A percentile compares a stretch with the other conserved stretches of the same genome.
phyloP scores from a whole-genome alignment of 2,329 filamentous ascomycete species.

The Aspergillus bombycis region DNA sequence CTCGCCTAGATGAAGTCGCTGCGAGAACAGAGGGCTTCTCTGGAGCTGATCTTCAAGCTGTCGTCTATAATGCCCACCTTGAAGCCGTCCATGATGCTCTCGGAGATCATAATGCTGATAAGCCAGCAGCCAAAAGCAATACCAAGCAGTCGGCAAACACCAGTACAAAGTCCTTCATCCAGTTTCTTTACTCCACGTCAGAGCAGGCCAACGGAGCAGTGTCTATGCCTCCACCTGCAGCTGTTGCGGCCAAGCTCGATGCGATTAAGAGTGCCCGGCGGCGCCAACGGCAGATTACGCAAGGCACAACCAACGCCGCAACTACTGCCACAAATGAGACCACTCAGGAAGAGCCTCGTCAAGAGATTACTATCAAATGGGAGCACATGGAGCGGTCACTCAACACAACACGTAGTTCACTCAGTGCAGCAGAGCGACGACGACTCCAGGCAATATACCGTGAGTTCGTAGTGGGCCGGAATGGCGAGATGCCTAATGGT shows the following conservation, averaged over 20 bases:
- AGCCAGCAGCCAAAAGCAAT: slow-evolving; percentile 35
- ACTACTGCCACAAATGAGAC: slow-evolving; percentile 29
- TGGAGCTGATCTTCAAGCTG: slow-evolving; percentile 89
- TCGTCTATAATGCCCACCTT: slow-evolving; percentile 94
- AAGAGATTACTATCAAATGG: slow-evolving; percentile 83
- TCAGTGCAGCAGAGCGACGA: slow-evolving; percentile 74
- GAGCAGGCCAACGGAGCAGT: slow-evolving; percentile 58
- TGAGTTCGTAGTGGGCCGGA: slow-evolving; percentile 90
- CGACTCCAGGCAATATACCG: slow-evolving; percentile 80
- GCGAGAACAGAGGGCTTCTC: slow-evolving; percentile 84
- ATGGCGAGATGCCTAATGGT: slow-evolving; percentile 92
- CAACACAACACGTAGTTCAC: slow-evolving; percentile 76
- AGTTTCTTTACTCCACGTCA: slow-evolving; percentile 75
- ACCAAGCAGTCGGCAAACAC: slow-evolving; percentile 35
- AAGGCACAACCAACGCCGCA: slow-evolving; percentile 27
- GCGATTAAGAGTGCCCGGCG: slow-evolving; percentile 73
- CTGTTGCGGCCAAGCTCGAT: slow-evolving; percentile 79
- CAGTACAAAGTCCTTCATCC: slow-evolving; percentile 62
- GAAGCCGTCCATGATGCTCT: slow-evolving; percentile 96
- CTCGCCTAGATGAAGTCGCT: slow-evolving; percentile 73
- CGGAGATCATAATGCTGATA: slow-evolving; percentile 56
- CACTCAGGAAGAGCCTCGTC: slow-evolving; percentile 39
- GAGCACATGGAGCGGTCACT: slow-evolving; percentile 79
- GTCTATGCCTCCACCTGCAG: slow-evolving; percentile 74
- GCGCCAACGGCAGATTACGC: slow-evolving; percentile 59